These are phyloP conservation scores for Globisporangium megalacanthum DNA, from an alignment of 352 stramenopile genomes.

Conservation along the genomic window DNA sequence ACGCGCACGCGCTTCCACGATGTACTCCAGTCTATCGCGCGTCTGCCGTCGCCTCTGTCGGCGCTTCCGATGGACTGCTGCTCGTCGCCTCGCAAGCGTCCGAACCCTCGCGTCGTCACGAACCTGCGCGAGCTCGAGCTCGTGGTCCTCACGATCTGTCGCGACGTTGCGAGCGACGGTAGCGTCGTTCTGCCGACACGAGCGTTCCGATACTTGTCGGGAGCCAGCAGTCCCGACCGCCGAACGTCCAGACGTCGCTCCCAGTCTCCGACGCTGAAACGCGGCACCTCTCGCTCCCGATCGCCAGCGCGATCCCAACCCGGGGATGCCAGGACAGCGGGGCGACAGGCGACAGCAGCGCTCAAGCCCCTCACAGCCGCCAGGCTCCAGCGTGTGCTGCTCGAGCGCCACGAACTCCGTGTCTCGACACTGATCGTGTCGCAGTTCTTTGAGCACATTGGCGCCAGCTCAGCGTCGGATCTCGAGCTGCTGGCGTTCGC, in stretches of 20 bases:
- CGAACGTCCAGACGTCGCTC: too few relatives aligned
- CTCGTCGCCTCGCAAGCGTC: background rate
- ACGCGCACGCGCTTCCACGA: conserved; percentile 5
- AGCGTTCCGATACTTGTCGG: conserved; percentile 26
- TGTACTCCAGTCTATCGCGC: conserved; percentile 1
- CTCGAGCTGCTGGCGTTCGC: conserved; percentile 40
- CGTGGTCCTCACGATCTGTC: conserved; percentile 25
- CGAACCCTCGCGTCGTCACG: conserved; percentile 10
- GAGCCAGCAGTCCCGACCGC: background rate
- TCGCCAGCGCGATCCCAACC: conserved; percentile 2
- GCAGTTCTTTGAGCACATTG: conserved; percentile 53
- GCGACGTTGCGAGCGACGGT: conserved; percentile 14
- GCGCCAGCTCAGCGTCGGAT: conserved; percentile 32
- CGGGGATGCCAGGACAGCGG: too few relatives aligned
- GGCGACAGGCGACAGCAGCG: background rate
- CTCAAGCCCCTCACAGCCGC: conserved; percentile 32
- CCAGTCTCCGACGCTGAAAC: background rate
- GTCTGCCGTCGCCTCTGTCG: background rate
- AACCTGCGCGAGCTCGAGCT: conserved; percentile 32
- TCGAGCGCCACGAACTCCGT: conserved; percentile 21
- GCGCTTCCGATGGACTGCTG: too few relatives aligned
- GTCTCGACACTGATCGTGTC: conserved; percentile 36
- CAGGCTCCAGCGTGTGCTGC: conserved; percentile 29
- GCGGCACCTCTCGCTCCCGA: background rate
- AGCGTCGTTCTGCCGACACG: conserved; percentile 16